Evolutionary conservation across 805 yeast species (phyloP).

Genomic region (Candida sithepensis): DNA sequence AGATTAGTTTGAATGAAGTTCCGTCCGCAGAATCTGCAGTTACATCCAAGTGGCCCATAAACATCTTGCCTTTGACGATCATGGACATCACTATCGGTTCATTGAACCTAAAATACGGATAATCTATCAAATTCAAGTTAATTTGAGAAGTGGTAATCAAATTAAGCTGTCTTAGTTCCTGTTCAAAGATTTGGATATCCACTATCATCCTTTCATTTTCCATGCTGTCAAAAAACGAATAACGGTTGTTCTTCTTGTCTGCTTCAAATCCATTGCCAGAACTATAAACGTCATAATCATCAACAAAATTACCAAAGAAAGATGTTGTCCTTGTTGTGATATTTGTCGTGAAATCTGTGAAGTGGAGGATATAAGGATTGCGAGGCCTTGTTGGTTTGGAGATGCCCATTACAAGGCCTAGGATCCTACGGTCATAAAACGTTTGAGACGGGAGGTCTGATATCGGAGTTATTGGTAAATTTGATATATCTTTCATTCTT

Average conservation of each 20-base stretch:
- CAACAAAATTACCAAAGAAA: too few relatives aligned
- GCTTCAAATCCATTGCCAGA: too few relatives aligned
- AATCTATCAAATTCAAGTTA: too few relatives aligned
- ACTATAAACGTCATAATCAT: background rate
- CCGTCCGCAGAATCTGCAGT: conserved; percentile 6
- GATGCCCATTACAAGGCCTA: conserved; percentile 21
- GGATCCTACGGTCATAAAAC: conserved; percentile 8
- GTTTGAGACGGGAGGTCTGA: conserved; percentile 5
- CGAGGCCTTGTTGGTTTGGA: conserved; percentile 8
- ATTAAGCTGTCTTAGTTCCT: background rate
- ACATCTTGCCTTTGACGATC: conserved; percentile 8
- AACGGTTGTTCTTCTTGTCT: background rate
- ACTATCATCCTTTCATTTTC: background rate
- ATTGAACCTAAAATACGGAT: too few relatives aligned
- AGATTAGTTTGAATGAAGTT: conserved; percentile 2
- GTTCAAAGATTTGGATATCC: conserved; percentile 2
- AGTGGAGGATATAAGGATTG: conserved; percentile 18
- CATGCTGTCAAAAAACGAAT: background rate
- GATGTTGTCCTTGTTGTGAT: background rate
- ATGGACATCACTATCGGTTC: conserved; percentile 8
- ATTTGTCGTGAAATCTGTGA: conserved; percentile 20
- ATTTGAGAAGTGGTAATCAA: too few relatives aligned
- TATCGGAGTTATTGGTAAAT: background rate
- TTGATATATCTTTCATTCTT: background rate
- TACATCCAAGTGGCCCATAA: conserved; percentile 5